Conservation (phyloP, 331 rosid genomes). For the Malus hybrid region DNA sequence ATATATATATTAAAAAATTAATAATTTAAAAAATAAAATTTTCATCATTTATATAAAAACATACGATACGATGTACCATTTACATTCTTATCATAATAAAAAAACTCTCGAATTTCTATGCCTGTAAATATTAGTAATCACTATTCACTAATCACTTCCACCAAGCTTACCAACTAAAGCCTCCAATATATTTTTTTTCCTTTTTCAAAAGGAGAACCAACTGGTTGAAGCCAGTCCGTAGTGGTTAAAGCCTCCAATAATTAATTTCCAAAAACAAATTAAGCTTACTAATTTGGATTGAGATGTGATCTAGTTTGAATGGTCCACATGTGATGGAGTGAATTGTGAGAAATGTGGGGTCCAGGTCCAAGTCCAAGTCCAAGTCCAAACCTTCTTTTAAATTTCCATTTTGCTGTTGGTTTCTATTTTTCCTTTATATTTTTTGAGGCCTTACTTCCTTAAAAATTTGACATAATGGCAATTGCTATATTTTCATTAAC, state of each 20-base stretch:
- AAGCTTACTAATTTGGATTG: neutral
- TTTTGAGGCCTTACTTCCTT: neutral
- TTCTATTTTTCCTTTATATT: neutral
- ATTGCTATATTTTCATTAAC: neutral
- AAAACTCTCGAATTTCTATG: neutral
- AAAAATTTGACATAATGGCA: neutral
- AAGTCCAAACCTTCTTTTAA: neutral
- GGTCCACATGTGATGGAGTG: constrained; percentile 46
- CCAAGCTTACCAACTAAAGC: neutral
- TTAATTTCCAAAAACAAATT: neutral
- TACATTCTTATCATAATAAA: too few species aligned
- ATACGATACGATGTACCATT: too few species aligned
- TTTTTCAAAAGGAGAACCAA: too few species aligned
- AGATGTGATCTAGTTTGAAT: neutral
- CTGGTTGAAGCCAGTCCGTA: too few species aligned
- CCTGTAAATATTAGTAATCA: neutral
- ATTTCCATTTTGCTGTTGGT: neutral
- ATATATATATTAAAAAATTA: too few species aligned
- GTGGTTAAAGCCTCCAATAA: neutral
- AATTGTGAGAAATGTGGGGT: constrained; percentile 29
- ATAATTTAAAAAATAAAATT: too few species aligned
- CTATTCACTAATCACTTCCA: neutral
- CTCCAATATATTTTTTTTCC: too few species aligned
- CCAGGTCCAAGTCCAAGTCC: neutral
- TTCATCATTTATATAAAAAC: too few species aligned